phyloP scores from a whole-genome alignment of 2,329 filamentous ascomycete species.

The Penicillium digitatum region DNA sequence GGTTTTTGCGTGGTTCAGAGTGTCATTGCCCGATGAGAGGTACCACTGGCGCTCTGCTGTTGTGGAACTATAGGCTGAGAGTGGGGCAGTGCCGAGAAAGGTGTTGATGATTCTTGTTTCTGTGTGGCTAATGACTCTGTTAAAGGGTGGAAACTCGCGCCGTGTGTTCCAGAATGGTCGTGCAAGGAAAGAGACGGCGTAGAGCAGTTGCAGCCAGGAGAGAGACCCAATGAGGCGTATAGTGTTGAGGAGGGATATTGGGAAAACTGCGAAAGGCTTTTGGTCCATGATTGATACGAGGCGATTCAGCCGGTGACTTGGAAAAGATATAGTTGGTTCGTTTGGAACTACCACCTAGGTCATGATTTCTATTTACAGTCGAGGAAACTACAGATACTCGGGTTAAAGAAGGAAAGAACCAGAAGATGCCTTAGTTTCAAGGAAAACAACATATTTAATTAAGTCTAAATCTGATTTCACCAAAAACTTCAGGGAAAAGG shows the following conservation, averaged over 20 bases:
- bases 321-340: not conserved
- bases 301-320: not conserved
- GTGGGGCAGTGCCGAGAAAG: conserved; percentile 19
- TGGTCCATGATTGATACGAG: not conserved
- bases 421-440: not conserved
- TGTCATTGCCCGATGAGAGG: not conserved
- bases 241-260: conserved; percentile 14
- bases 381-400: not conserved
- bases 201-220: conserved; percentile 26
- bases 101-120: conserved; percentile 25
- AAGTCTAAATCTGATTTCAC: too few species aligned
- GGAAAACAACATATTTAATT: too few species aligned
- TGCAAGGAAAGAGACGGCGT: conserved; percentile 17
- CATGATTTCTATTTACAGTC: not conserved
- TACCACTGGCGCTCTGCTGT: conserved; percentile 3
- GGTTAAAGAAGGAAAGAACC: not conserved
- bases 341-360: not conserved
- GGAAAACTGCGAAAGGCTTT: conserved; percentile 4
- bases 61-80: conserved; percentile 14
- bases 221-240: conserved; percentile 22
- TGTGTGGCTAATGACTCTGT: conserved; percentile 15
- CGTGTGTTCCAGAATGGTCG: conserved; percentile 11
- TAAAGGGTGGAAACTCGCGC: conserved; percentile 14
- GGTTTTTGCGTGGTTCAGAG: not conserved
- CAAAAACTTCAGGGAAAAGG: too few species aligned